Evolutionary conservation across 345 rosid species (phyloP).

Genomic region (Carallia pectinifolia): DNA sequence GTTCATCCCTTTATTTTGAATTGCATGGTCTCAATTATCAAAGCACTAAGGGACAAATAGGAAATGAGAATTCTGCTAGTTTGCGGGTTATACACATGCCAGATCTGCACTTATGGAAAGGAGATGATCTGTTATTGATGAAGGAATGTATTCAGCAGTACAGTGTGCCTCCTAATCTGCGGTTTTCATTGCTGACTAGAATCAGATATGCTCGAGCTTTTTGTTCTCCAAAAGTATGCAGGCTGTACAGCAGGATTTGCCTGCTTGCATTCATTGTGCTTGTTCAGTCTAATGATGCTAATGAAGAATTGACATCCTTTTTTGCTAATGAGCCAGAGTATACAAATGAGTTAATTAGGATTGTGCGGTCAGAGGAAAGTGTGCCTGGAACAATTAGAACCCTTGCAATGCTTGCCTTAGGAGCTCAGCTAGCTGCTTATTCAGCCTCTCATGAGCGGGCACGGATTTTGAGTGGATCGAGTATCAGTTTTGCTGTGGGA

Average conservation of each 20-base stretch:
- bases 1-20: constrained; percentile 90
- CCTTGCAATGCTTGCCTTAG: constrained; percentile 92
- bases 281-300: constrained; percentile 92
- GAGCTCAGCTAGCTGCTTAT: constrained; percentile 93
- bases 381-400: constrained; percentile 83
- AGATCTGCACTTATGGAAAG: constrained; percentile 77
- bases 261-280: constrained; percentile 93
- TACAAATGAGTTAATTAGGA: constrained; percentile 89
- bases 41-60: constrained; percentile 1
- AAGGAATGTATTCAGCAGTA: constrained; percentile 76
- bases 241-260: constrained; percentile 88
- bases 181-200: constrained; percentile 84
- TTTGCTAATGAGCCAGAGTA: constrained; percentile 98
- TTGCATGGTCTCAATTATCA: constrained; percentile 60
- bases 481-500: constrained; percentile 90
- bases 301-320: constrained; percentile 81
- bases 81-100: constrained; percentile 59
- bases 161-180: constrained; percentile 68
- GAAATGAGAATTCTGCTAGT: no score
- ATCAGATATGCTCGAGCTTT: constrained; percentile 92
- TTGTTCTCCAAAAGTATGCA: constrained; percentile 76
- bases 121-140: constrained; percentile 76
- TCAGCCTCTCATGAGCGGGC: constrained; percentile 96
- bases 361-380: constrained; percentile 82
- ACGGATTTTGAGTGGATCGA: constrained; percentile 85